These are phyloP conservation scores for Cryptococcus amylolentus DNA, from an alignment of 1,284 basidiomycete species.

Conservation along the genomic window DNA sequence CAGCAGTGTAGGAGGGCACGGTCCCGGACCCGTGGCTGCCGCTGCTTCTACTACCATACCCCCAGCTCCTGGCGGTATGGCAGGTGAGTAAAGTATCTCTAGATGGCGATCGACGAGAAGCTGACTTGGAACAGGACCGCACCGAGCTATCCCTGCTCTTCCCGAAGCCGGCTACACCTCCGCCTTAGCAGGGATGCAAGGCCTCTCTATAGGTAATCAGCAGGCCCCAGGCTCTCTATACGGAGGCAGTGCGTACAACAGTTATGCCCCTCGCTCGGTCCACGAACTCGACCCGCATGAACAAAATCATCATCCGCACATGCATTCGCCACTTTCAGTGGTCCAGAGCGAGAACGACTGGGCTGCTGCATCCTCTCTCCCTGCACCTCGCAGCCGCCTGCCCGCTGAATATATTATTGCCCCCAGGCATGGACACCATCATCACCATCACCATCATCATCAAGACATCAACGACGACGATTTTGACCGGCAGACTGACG, in stretches of 20 bases:
- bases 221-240: not conserved
- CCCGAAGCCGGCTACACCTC: constrained; percentile 37
- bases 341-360: constrained; percentile 15
- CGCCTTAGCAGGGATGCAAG: constrained; percentile 15
- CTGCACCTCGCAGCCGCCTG: constrained; percentile 17
- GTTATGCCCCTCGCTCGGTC: constrained; percentile 1
- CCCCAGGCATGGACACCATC: constrained; percentile 7
- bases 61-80: constrained; percentile 28
- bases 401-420: constrained; percentile 10
- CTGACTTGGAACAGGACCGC: constrained; percentile 20
- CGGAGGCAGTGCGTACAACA: not conserved
- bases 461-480: constrained; percentile 2
- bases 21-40: constrained; percentile 16
- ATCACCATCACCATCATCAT: constrained; percentile 14
- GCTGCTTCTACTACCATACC: constrained; percentile 30
- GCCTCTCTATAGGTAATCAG: constrained; percentile 6
- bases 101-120: not conserved
- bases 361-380: constrained; percentile 16
- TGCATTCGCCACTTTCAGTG: constrained; percentile 7
- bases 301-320: constrained; percentile 1
- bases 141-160: constrained; percentile 31
- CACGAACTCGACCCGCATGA: constrained; percentile 1
- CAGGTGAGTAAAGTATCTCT: constrained; percentile 18
- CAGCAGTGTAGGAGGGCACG: not conserved
- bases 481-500: constrained; percentile 12